A percentile compares a stretch with the other conserved stretches of the same genome.
These are phyloP conservation scores for Musa acuminata DNA, from an alignment of 176 grass and related monocot species.

Conservation along the genomic window DNA sequence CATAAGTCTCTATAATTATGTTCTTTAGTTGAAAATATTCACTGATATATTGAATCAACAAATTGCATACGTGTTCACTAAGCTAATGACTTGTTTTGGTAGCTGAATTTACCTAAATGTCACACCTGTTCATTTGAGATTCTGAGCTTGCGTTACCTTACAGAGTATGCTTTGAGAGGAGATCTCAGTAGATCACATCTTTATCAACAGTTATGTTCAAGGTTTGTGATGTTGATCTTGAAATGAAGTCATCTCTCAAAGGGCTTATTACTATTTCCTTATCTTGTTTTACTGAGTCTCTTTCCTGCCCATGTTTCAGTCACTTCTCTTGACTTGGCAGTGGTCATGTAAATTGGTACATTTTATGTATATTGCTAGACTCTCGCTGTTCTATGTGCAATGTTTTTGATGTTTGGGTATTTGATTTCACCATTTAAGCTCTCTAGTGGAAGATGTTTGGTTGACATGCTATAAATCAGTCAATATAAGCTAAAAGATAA, in stretches of 20 bases:
- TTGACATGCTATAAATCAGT: background rate
- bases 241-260: conserved; percentile 24
- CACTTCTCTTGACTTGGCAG: background rate
- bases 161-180: conserved; percentile 81
- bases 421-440: background rate
- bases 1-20: conserved; percentile 6
- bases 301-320: background rate
- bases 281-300: conserved; percentile 23
- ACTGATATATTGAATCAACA: background rate
- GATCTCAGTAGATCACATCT: conserved; percentile 56
- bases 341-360: background rate
- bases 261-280: conserved; percentile 17
- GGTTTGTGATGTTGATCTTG: conserved; percentile 94
- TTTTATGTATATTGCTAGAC: background rate
- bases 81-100: conserved; percentile 40
- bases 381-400: too few species aligned
- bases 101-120: conserved; percentile 52
- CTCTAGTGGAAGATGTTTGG: background rate
- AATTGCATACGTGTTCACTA: conserved; percentile 19
- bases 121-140: conserved; percentile 41
- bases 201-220: conserved; percentile 68
- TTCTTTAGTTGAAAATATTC: background rate
- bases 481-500: background rate
- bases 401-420: background rate
- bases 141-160: conserved; percentile 54